phyloP scores from a whole-genome alignment of 2,329 filamentous ascomycete species.

The Onygenales sp. region DNA sequence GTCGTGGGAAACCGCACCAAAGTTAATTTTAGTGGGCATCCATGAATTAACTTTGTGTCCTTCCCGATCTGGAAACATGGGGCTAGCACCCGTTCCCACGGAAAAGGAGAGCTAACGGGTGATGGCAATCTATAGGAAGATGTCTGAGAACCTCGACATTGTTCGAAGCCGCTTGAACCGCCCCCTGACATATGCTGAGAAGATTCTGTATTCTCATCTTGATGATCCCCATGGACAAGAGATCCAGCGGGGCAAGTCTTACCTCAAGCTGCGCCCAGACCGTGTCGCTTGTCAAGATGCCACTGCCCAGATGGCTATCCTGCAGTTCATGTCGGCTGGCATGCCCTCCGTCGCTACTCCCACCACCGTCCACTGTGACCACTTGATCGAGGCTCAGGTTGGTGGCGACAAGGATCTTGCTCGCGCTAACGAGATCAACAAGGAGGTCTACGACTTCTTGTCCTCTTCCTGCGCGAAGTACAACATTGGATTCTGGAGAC shows the following conservation, averaged over 20 bases:
- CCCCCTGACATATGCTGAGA: conserved; percentile 91
- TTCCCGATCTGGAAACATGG: neutral
- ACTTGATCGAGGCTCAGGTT: conserved; percentile 95
- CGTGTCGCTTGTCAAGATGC: conserved; percentile 99
- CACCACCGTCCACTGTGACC: conserved; percentile 94
- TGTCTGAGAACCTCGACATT: conserved; percentile 92
- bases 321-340: conserved; percentile 99
- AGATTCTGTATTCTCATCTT: conserved; percentile 97
- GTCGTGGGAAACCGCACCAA: neutral
- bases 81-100: neutral
- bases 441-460: conserved; percentile 98
- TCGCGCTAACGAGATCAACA: conserved; percentile 87
- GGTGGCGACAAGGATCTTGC: conserved; percentile 90
- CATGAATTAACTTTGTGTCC: no score
- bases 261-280: conserved; percentile 93
- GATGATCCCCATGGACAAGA: conserved; percentile 95
- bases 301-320: conserved; percentile 97
- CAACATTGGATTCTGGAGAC: conserved; percentile 99
- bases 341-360: conserved; percentile 94
- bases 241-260: conserved; percentile 89
- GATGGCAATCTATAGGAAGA: conserved; percentile 57
- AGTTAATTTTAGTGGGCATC: neutral
- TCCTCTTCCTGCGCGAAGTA: conserved; percentile 93
- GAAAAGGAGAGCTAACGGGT: conserved; percentile 14
- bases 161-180: conserved; percentile 84